Evolutionary conservation across 139 green algal species (phyloP), one percentile per base, ranked within the genome.

Genomic region (Nannochloris sp.): DNA sequence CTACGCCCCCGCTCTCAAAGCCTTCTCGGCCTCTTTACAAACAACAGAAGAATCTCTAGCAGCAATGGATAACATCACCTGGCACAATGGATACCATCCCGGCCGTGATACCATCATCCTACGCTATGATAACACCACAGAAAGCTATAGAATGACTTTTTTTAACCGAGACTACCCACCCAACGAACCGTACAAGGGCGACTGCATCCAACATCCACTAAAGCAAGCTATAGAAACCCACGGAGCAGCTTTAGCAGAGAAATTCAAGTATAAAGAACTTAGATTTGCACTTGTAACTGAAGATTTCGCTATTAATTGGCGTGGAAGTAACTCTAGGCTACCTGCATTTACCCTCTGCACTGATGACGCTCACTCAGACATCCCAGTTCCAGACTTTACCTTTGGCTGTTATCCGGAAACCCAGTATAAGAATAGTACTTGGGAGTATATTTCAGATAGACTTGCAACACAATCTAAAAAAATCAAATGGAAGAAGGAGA

Each of bases 331-430:
- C 8, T 67, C 24, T 10, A 74, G 66, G 37, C 39, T 78, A 34
- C 65, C 71, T 4, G 48, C 71, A 24, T 78, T 78, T 38, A 45
- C 71, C 12, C 39, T 78, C 58, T 78, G 54, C 46, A 70, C 65
- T 72, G 70, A 77, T 25, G 30, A 64, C 27, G 14, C 62, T 6
- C 55, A 67, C 31, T 57, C 10, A 12, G 70, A 77, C 64, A 66
- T 77, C 30, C 70, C 70, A 0, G 55, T 77, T 15, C 70, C 70
- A 6, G 70, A 77, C 42, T 78, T 78, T 30, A 78, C 71, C 1
- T 78, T 46, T 39, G 48, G 45, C 24, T 72, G 65, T 51, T 78
- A 78, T 65, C 71, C 71, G 1, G 71, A 78, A 48, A 46, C 71
- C 13, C 56, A 54, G 2, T 74, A 74, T 59, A n/a, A 31, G 2